Percentiles rank a stretch among this genome's conserved stretches.
phyloP scores from a whole-genome alignment of 2,329 filamentous ascomycete species.

The Ilyonectria sp. region DNA sequence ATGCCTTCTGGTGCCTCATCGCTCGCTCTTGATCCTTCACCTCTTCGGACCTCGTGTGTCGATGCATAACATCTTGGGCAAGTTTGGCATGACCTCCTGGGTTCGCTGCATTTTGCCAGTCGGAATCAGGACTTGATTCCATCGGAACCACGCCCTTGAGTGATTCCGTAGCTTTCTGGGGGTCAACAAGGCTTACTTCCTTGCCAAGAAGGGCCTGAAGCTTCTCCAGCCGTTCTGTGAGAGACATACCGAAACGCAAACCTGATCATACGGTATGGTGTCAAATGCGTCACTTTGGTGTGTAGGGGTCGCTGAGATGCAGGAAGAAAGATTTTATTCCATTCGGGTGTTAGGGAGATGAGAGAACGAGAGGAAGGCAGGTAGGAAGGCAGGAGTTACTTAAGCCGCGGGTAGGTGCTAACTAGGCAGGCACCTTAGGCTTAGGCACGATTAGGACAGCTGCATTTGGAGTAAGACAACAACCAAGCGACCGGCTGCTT shows the following conservation, averaged over 20 bases:
- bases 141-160: not conserved
- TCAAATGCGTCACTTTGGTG: not conserved
- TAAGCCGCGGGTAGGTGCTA: not conserved
- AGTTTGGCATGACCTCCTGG: not conserved
- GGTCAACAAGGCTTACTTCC: slow-evolving; percentile 37
- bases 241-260: slow-evolving; percentile 34
- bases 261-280: not conserved
- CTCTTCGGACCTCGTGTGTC: slow-evolving; percentile 15
- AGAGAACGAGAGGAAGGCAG: not conserved
- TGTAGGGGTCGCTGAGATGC: not conserved
- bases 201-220: slow-evolving; percentile 42
- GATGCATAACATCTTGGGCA: not conserved
- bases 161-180: slow-evolving; percentile 9
- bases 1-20: slow-evolving; percentile 30
- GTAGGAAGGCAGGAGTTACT: not conserved
- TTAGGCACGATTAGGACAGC: not conserved
- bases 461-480: not conserved
- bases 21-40: slow-evolving; percentile 25
- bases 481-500: not conserved
- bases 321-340: not conserved
- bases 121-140: not conserved
- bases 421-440: not conserved
- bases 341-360: not conserved
- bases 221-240: slow-evolving; percentile 39
- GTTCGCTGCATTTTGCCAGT: not conserved